Evolutionary conservation across 495 filamentous ascomycete genomes (phyloP), one percentile per base, ranked within the genome.

Genomic region (Letharia lupina): DNA sequence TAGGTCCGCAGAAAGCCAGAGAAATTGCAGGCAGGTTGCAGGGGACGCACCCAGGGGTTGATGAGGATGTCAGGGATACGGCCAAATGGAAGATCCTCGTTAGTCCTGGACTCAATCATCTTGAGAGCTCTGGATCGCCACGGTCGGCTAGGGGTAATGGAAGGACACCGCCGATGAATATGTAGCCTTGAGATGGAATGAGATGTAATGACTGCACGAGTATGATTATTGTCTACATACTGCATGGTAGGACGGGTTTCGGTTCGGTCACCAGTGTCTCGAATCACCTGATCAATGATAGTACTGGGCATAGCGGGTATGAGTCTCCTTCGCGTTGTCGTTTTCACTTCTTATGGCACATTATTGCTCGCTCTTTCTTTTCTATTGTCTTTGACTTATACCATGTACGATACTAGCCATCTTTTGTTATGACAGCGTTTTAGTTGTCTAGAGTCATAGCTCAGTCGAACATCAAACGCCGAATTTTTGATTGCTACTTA

Each of bases 1-100:
- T 60, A n/a, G 68, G 65, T 33, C 42, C 64, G 37, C 33, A 64
- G 23, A 65, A 64, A 45, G 60, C 64, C n/a, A 54, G 52, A 42
- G 68, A 64, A 18, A 42, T 66, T n/a, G 67, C 59, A 2, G 42
- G 60, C 40, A 61, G 64, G 44, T n/a, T 65, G 41, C 40, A 65
- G n/a, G 28, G 40, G 4, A 39, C 44, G 23, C 20, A 44, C 11
- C 57, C 39, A 35, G 54, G 8, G 61, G 11, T 35, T 7, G 16
- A 28, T 15, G 59, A 61, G 39, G 39, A 61, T n/a, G 33, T 42
- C n/a, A 61, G 63, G 13, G 41, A 47, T n/a, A 57, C 65, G 35
- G 70, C 70, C 8, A 72, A 70, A 45, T 69, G 64, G 62, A 68
- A 66, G 31, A 70, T 68, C 12, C 57, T 70, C 42, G 68, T 72